Percentiles rank a stretch among this genome's conserved stretches.
These are phyloP conservation scores for Salinomyces thailandicus DNA, from an alignment of 2,329 filamentous ascomycete species.

Conservation along the genomic window DNA sequence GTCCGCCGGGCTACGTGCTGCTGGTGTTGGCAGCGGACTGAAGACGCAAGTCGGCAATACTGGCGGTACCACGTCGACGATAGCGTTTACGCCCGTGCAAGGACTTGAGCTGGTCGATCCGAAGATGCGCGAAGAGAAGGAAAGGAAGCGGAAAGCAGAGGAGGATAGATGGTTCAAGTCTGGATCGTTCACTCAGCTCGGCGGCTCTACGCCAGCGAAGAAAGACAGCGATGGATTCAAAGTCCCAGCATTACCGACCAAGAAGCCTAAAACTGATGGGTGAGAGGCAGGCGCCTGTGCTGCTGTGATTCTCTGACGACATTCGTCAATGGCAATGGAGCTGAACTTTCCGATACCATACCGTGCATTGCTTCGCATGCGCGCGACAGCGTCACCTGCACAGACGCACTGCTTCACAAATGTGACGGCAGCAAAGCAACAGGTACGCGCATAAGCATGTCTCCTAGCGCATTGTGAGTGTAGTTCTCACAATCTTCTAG, in stretches of 20 bases:
- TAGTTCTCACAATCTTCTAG: too few relatives aligned
- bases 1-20: constrained; percentile 66
- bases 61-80: constrained; percentile 55
- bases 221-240: constrained; percentile 61
- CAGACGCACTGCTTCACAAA: too few relatives aligned
- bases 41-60: constrained; percentile 41
- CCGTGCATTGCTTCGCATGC: too few relatives aligned
- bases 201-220: constrained; percentile 39
- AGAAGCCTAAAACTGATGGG: constrained; percentile 43
- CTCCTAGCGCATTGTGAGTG: too few relatives aligned
- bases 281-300: too few relatives aligned
- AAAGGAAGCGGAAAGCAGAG: constrained; percentile 82
- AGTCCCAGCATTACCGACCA: constrained; percentile 65
- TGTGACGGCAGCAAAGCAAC: too few relatives aligned
- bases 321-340: too few relatives aligned
- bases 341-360: too few relatives aligned
- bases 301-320: too few relatives aligned
- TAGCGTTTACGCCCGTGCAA: constrained; percentile 90
- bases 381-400: too few relatives aligned
- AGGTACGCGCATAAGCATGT: too few relatives aligned
- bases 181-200: constrained; percentile 89
- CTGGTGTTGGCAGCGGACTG: constrained; percentile 56
- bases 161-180: constrained; percentile 96
- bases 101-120: constrained; percentile 92
- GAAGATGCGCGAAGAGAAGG: constrained; percentile 78